Base-by-base conservation (phyloP, 2,329 filamentous ascomycete species). In the Trichoderma arundinaceum region DNA sequence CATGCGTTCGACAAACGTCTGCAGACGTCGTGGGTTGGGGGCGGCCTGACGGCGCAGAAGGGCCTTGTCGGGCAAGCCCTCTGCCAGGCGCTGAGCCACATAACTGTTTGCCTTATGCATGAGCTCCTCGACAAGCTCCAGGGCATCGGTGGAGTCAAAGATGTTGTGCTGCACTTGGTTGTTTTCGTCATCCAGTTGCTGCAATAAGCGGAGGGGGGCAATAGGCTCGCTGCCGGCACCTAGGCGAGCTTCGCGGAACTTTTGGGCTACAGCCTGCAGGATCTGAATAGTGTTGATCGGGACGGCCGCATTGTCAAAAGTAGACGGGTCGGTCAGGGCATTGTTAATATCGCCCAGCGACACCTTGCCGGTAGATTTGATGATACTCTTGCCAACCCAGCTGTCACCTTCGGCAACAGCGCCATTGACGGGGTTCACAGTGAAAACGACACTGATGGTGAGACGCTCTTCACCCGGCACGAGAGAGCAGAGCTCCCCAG, bases 121-220 rank as follows among this genome's bases (percentile, higher is more conserved):
- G 61, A 99, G 83, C 81, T 99, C 95, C 77, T 99, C 95, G 51
- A 97, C 92, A 69, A 98, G 87, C 80, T 98, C 94, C 69, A 96
- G 92, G 2, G 94, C 92, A 9, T 90, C 84, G 12, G 92, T 92
- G 35, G 92, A 94, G 77, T 97, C 90, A 74, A 98, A 99, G 69
- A 99, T 91, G 80, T 98, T 99, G 76, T 92, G 88, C 80, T 97
- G 93, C 46, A 98, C 94, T 2, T 94, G 95, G 61, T 97, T 92
- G 77, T 98, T 98, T 83, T 99, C 95, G 72, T 99, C 95, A 72
- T 99, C 95, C 46, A 98, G 85, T 79, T 97, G 94, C 78, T 97
- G 93, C 68, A 98, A 83, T 53, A 99, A 85, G 65, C 95, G 91
- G 60, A 99, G 86, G 46, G 94, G 90, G 39, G 94, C 91, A 72